Percentiles rank a stretch among this genome's conserved stretches.
phyloP scores from a whole-genome alignment of 2,329 filamentous ascomycete species.

The Ceratocystis harringtonii region DNA sequence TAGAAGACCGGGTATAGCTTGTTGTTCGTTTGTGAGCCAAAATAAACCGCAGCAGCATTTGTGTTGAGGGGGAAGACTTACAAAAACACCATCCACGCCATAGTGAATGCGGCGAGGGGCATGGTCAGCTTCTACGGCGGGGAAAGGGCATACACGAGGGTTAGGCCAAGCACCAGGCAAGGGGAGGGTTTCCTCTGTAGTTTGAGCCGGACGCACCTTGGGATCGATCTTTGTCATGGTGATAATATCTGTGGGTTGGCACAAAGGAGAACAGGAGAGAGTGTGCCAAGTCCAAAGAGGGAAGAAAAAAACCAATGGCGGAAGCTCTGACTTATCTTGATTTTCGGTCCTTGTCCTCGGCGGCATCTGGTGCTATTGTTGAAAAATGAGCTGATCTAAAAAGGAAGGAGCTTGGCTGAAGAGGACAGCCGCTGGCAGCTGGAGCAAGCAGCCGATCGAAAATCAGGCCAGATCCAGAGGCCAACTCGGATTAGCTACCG shows the following conservation, averaged over 20 bases:
- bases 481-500: neutral
- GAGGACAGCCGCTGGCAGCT: neutral
- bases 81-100: constrained; percentile 37
- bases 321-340: neutral
- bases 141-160: constrained; percentile 13
- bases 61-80: constrained; percentile 20
- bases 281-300: no score
- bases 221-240: constrained; percentile 17
- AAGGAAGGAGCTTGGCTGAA: neutral
- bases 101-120: constrained; percentile 38
- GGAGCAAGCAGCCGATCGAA: neutral
- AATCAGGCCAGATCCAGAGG: neutral
- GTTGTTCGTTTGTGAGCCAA: neutral
- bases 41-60: neutral
- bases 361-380: neutral
- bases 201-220: constrained; percentile 12
- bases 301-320: neutral
- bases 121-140: constrained; percentile 26
- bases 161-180: neutral
- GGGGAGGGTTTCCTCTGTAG: neutral
- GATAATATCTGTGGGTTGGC: neutral
- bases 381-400: neutral
- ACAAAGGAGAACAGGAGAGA: no score
- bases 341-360: neutral
- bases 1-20: constrained; percentile 31